These are phyloP conservation scores for Fusarium marasasianum DNA, from an alignment of 2,329 filamentous ascomycete species.

Conservation along the genomic window DNA sequence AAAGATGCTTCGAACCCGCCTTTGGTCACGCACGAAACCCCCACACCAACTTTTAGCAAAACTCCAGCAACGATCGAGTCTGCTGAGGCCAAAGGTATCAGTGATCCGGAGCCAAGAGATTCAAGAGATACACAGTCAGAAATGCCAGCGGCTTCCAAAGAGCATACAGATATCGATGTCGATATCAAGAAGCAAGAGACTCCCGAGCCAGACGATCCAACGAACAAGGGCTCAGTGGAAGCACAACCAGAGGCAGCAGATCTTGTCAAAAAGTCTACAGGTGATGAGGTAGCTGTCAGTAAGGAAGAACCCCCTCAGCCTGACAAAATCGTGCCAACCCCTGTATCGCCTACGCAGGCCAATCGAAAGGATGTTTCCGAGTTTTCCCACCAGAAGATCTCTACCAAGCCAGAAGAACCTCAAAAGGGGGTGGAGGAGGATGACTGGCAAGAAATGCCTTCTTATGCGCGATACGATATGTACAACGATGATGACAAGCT, in stretches of 20 bases:
- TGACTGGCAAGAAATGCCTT: slow-evolving; percentile 95
- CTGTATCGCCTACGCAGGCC: slow-evolving; percentile 19
- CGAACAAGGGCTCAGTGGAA: slow-evolving; percentile 3
- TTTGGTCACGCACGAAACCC: neutral
- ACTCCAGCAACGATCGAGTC: slow-evolving; percentile 9
- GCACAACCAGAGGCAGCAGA: neutral
- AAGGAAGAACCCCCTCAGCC: slow-evolving; percentile 10
- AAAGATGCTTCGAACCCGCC: slow-evolving; percentile 2
- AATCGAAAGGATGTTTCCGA: slow-evolving; percentile 67
- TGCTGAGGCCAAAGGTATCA: slow-evolving; percentile 5
- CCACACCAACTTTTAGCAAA: slow-evolving; percentile 4
- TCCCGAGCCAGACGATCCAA: slow-evolving; percentile 7
- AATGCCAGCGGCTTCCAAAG: neutral
- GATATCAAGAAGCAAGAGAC: slow-evolving; percentile 6
- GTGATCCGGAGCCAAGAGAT: slow-evolving; percentile 4
- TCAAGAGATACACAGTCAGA: neutral
- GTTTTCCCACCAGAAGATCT: slow-evolving; percentile 88
- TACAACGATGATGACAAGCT: slow-evolving; percentile 94
- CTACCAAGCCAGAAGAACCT: slow-evolving; percentile 64
- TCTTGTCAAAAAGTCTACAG: neutral
- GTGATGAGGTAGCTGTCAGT: slow-evolving; percentile 10
- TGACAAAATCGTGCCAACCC: slow-evolving; percentile 26
- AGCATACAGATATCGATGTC: slow-evolving; percentile 7
- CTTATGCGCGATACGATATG: slow-evolving; percentile 90
- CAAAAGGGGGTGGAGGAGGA: slow-evolving; percentile 64